Evolutionary conservation across 2,329 filamentous ascomycete species (phyloP), one percentile per base, ranked within the genome.

Genomic region (Colletotrichum gloeosporioides): DNA sequence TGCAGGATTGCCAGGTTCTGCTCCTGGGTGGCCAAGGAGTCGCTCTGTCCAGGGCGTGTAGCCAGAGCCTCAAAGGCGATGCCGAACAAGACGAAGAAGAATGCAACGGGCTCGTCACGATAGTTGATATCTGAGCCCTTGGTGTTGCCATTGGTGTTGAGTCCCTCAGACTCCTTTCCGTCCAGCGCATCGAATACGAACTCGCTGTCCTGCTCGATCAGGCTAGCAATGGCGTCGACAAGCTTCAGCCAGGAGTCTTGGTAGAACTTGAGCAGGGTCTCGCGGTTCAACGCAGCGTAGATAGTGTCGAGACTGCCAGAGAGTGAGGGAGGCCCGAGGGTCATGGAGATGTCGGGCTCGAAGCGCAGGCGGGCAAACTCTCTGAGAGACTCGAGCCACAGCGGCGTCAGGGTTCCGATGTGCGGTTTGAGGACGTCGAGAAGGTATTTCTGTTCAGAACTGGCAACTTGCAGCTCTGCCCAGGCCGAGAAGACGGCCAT

Each of bases 41-140:
- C 93, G 39, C 87, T 88, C 65, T 91, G 89, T 27, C 92, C 90
- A 7, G 94, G 93, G 63, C 96, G 93, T 8, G 95, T 95, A 9
- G 96, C 96, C 27, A 99, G 90, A 22, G 98, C 96, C 85, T 99
- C 98, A 80, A 99, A 99, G 0, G 96, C 96, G 73, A 99, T 93
- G 13, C 97, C 97, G 80, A 99, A 99, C 0, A 99, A 90, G 16
- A 99, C 96, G 81, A 99, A 99, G 88, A 99, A 99, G 89, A 99
- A 99, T 1, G 97, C 97, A 2, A 99, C 95, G 1, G 97, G 97
- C 83, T 99, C 97, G 82, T 99, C 96, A 64, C 97, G 95, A 83
- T 99, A 99, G 84, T 99, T 99, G 86, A 99, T 99, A 79, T 96
- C 95, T 65, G 93, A 90, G 4, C 90, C 90, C 82, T 94, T 95